phyloP scores from a whole-genome alignment of 2,329 filamentous ascomycete genomes.

The Aspergillus amoenus region DNA sequence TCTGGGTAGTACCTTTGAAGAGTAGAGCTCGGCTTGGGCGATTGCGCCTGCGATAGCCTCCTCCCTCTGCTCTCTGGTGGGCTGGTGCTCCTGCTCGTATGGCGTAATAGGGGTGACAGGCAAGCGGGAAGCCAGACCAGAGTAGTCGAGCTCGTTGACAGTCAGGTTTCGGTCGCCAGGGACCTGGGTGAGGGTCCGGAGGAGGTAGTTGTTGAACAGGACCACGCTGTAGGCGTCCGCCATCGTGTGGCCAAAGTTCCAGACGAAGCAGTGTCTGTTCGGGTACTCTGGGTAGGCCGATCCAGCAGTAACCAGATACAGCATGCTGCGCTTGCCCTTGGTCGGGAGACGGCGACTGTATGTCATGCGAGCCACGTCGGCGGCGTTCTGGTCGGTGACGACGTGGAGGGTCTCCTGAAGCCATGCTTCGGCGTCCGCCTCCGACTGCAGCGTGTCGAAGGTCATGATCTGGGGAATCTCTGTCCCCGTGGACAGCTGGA shows the following conservation, averaged over 20 bases:
- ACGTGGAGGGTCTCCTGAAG: not conserved
- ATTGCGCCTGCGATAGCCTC: not conserved
- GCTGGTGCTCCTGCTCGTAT: not conserved
- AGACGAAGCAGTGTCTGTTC: not conserved
- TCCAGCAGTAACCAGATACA: not conserved
- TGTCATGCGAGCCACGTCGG: not conserved
- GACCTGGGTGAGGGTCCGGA: not conserved
- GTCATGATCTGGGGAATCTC: not conserved
- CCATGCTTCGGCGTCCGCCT: not conserved
- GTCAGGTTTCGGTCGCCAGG: not conserved
- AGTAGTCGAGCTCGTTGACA: not conserved
- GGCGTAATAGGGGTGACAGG: not conserved
- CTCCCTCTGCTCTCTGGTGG: not conserved
- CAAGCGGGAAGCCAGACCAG: not conserved
- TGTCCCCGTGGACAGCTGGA: not conserved
- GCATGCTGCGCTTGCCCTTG: not conserved
- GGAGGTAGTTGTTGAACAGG: not conserved
- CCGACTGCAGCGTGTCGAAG: not conserved
- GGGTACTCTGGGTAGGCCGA: not conserved
- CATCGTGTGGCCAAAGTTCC: not conserved
- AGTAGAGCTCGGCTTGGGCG: not conserved
- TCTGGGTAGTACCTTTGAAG: not conserved
- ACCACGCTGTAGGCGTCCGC: not conserved
- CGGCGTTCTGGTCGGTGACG: not conserved
- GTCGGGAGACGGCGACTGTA: not conserved